Evolutionary conservation across 495 filamentous ascomycete species (phyloP), one percentile per base, ranked within the genome.

Genomic region (Penicillium chermesinum): DNA sequence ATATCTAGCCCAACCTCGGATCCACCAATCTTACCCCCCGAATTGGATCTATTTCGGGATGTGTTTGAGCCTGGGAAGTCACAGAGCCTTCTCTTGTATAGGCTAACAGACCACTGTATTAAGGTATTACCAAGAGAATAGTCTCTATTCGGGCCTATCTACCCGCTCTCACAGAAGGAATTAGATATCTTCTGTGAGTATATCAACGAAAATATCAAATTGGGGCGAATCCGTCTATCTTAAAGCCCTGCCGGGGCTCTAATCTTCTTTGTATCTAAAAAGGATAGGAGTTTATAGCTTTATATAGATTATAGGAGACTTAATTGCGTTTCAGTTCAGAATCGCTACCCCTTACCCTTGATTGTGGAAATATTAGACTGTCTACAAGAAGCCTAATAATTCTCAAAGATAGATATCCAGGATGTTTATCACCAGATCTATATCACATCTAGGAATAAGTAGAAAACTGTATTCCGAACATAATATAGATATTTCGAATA

Each of bases 1-100:
- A 30, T 30, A 30, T n/a, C 4, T 30, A 30, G 10, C 25, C 25
- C 10, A n/a, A n/a, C n/a, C n/a, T n/a, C n/a, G n/a, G n/a, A 15
- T 15, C 19, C 20, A 73, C 4, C 61, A 78, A 17, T 69, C 65
- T 18, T 64, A 67, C 15, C 57, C 68, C 4, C 54, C 64, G 7
- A 69, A 70, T 38, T 73, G 67, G 69, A 49, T 69, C 63, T 16
- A 58, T 48, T n/a, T n/a, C n/a, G n/a, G n/a, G n/a, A 5, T 30
- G 10, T 30, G 10, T 30, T 30, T 10, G 4, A 30, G 10, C 4
- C 10, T 5, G 25, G 10, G 4, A 5, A 30, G 10, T 30, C 10
- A 30, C 4, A 5, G 4, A 30, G 5, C 10, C 25, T 30, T 30
- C 10, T 10, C 10, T 30, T 10, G 4, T 30, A 30, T 30, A 5